phyloP scores from a whole-genome alignment of 257 asterid species.

The Coffea canephora region DNA sequence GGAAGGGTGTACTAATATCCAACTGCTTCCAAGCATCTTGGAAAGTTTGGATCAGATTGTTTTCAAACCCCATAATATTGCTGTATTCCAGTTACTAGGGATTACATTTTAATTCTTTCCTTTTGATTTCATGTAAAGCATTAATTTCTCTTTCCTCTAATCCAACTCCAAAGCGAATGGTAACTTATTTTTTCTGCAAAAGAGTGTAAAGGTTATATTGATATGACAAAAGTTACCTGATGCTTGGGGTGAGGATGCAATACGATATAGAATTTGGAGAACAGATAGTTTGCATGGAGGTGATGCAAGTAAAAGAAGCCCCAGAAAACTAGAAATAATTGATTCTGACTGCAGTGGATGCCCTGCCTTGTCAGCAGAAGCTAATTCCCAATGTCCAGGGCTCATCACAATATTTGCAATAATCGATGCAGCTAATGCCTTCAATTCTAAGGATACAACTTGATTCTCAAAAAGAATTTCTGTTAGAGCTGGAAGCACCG shows the following conservation, averaged over 20 bases:
- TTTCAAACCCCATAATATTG: not conserved
- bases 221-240: slow-evolving; percentile 19
- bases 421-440: slow-evolving; percentile 26
- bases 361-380: slow-evolving; percentile 25
- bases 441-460: slow-evolving; percentile 14
- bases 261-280: slow-evolving; percentile 20
- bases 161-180: not conserved
- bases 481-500: slow-evolving; percentile 25
- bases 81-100: not conserved
- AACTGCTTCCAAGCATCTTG: not conserved
- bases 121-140: not conserved
- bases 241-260: slow-evolving; percentile 29
- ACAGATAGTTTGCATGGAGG: slow-evolving; percentile 21
- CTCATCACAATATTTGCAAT: slow-evolving; percentile 22
- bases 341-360: slow-evolving; percentile 25
- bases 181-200: not conserved
- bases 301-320: slow-evolving; percentile 17
- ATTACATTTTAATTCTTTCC: not conserved
- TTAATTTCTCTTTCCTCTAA: not conserved
- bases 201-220: not conserved
- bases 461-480: slow-evolving; percentile 23
- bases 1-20: not conserved
- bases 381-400: slow-evolving; percentile 36
- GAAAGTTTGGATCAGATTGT: not conserved
- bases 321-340: slow-evolving; percentile 17